Evolutionary conservation across 2,329 filamentous ascomycete species (phyloP).

Genomic region (Colletotrichum limetticola): DNA sequence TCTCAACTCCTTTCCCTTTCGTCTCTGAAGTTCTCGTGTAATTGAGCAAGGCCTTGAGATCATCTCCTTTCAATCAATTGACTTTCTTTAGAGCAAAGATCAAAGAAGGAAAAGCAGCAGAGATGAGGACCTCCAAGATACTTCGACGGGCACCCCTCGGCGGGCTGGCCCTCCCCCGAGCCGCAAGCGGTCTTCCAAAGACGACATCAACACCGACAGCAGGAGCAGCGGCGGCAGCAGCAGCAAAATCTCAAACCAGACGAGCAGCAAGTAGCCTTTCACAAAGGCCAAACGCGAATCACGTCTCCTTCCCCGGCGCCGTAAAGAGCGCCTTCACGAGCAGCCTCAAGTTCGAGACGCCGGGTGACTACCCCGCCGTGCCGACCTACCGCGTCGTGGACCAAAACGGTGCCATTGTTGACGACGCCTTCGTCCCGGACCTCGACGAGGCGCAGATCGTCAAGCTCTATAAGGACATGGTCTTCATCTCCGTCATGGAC

Average conservation of each 20-base stretch:
- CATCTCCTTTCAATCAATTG: not conserved
- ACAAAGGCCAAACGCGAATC: constrained; percentile 65
- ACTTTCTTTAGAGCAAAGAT: not conserved
- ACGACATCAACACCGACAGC: constrained; percentile 36
- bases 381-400: constrained; percentile 93
- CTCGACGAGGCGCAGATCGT: constrained; percentile 72
- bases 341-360: constrained; percentile 79
- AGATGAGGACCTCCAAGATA: constrained; percentile 39
- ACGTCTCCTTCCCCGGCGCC: constrained; percentile 88
- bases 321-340: constrained; percentile 93
- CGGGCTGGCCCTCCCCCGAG: constrained; percentile 38
- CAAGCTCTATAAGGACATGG: constrained; percentile 73
- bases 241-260: constrained; percentile 37
- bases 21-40: not conserved
- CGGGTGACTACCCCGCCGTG: constrained; percentile 78
- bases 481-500: constrained; percentile 86
- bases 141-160: constrained; percentile 44
- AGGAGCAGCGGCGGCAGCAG: constrained; percentile 15
- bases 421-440: constrained; percentile 75
- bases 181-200: not conserved
- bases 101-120: not conserved
- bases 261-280: constrained; percentile 62
- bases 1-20: not conserved
- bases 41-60: not conserved
- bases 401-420: constrained; percentile 86